A percentile compares a stretch with the other conserved stretches of the same genome.
Conservation (phyloP, 352 stramenopile genomes). For the Globisporangium cederbergense region DNA sequence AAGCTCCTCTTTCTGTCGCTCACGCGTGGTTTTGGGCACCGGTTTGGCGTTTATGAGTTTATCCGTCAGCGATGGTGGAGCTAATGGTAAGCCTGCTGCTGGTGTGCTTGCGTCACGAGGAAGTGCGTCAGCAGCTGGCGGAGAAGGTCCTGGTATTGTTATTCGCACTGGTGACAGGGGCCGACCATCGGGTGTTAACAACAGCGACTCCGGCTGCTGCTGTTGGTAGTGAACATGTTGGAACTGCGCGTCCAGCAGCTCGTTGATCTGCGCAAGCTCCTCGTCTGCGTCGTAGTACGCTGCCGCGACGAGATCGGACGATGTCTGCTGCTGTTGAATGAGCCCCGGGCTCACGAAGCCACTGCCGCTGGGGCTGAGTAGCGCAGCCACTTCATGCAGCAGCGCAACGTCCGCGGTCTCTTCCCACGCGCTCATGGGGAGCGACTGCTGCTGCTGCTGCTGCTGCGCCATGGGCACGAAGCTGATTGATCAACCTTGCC, state of each 20-base stretch:
- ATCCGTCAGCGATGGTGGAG: neutral
- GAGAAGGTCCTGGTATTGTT: neutral
- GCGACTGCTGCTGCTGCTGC: neutral
- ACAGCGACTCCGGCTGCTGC: no score
- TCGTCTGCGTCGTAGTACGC: slow-evolving; percentile 3
- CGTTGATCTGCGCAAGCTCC: slow-evolving; percentile 10
- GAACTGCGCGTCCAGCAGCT: neutral
- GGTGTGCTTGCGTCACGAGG: neutral
- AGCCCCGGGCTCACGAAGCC: neutral
- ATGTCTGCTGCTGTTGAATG: neutral
- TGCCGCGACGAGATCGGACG: neutral
- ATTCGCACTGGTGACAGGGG: neutral
- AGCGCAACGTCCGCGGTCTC: slow-evolving; percentile 3
- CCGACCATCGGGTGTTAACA: no score
- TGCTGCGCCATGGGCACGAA: neutral
- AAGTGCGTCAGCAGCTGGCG: neutral
- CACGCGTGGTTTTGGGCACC: slow-evolving; percentile 12
- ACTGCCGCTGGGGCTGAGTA: slow-evolving; percentile 1
- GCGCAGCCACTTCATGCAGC: slow-evolving; percentile 11
- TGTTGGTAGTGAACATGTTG: neutral
- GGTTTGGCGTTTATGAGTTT: neutral
- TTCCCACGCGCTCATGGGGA: neutral
- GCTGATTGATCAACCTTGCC: neutral
- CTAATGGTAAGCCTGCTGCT: neutral
- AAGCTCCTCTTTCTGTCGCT: slow-evolving; percentile 14